These are phyloP conservation scores for Chloromonas sp. DNA, from an alignment of 163 green algal species.

Conservation along the genomic window DNA sequence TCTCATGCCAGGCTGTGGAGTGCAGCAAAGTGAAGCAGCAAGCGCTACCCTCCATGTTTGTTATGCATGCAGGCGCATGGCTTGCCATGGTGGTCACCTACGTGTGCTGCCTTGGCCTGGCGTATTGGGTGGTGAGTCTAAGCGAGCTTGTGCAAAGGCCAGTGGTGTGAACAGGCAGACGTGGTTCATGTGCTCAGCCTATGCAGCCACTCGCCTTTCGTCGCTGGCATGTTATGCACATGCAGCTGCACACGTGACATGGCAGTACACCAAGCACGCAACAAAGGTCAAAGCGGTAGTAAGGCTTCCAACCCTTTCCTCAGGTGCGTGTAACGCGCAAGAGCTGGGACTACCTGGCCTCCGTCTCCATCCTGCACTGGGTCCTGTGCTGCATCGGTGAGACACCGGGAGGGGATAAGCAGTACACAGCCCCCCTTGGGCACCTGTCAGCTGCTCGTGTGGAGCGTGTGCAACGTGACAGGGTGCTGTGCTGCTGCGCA, in stretches of 20 bases:
- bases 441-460: too few species aligned
- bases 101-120: constrained; percentile 17
- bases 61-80: constrained; percentile 24
- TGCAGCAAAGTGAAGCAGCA: not conserved
- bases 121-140: constrained; percentile 21
- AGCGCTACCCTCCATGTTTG: not conserved
- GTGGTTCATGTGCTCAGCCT: not conserved
- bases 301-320: not conserved
- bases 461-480: too few species aligned
- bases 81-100: constrained; percentile 38
- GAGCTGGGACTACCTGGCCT: constrained; percentile 37
- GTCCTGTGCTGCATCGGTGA: constrained; percentile 35
- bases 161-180: not conserved
- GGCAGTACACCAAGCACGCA: not conserved
- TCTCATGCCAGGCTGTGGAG: not conserved
- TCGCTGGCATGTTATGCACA: not conserved
- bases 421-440: too few species aligned
- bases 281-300: not conserved
- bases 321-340: constrained; percentile 16
- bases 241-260: not conserved
- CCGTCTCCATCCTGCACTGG: constrained; percentile 20
- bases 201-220: not conserved
- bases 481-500: too few species aligned
- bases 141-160: not conserved
- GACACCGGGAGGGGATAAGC: not conserved